These are phyloP conservation scores for Mycena filopes DNA, from an alignment of 768 basidiomycete genomes.

Conservation along the genomic window DNA sequence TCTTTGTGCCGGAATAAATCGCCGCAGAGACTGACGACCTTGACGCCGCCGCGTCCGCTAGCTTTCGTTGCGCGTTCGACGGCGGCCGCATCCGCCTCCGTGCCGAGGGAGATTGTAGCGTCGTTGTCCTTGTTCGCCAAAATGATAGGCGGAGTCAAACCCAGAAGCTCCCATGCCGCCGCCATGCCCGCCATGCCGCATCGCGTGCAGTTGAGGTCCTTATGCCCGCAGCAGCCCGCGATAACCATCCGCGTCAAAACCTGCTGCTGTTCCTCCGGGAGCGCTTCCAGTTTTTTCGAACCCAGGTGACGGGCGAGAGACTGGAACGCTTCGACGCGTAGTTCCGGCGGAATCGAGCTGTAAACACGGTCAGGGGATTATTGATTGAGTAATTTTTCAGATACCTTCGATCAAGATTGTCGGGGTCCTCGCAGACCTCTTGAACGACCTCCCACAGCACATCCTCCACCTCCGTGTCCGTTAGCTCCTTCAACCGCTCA, in stretches of 20 bases:
- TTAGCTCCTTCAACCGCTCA: background rate
- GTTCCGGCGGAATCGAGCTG: background rate
- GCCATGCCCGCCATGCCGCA: background rate
- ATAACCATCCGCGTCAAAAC: background rate
- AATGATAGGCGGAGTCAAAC: constrained; percentile 19
- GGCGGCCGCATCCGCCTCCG: constrained; percentile 10
- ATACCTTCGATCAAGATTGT: constrained; percentile 18
- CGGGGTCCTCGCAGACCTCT: constrained; percentile 5
- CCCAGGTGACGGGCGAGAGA: background rate
- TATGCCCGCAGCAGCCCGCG: constrained; percentile 7
- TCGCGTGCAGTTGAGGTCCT: constrained; percentile 1
- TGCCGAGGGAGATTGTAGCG: constrained; percentile 23
- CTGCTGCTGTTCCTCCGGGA: background rate
- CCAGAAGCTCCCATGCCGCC: constrained; percentile 16
- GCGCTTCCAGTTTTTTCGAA: background rate
- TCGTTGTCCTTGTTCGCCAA: constrained; percentile 37
- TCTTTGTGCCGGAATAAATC: too few species aligned
- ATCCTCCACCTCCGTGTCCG: background rate
- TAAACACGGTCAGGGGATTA: too few species aligned
- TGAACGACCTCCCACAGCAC: background rate
- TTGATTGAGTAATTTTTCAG: too few species aligned
- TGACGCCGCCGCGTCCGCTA: constrained; percentile 30
- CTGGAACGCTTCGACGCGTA: background rate
- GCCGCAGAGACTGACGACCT: constrained; percentile 35
- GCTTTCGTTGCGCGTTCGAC: constrained; percentile 17